These are phyloP conservation scores for Chlamydomonas reinhardtii DNA, from an alignment of 163 green algal species.

Conservation along the genomic window DNA sequence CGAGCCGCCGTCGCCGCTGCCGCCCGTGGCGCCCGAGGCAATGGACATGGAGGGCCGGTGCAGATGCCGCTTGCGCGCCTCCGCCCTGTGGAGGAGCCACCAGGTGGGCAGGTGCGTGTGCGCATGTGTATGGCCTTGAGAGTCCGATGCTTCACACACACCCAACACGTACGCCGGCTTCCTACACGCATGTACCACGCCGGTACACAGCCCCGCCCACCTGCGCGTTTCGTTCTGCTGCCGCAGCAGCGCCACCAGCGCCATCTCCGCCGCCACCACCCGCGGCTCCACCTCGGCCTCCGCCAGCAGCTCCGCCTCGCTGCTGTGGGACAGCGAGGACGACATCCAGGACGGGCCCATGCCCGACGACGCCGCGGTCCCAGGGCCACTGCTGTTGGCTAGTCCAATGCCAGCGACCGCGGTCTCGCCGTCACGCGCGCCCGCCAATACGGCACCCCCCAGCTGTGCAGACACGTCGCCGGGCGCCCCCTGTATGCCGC, in stretches of 20 bases:
- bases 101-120: not conserved
- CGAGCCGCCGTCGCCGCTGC: not conserved
- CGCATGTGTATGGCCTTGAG: not conserved
- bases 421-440: too few relatives aligned
- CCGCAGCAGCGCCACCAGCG: constrained; percentile 34
- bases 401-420: too few relatives aligned
- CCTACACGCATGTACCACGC: too few relatives aligned
- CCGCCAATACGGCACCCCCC: too few relatives aligned
- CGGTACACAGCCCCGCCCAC: not conserved
- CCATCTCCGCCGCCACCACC: constrained; percentile 12
- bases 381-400: too few relatives aligned
- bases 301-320: not conserved
- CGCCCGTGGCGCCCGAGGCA: not conserved
- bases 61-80: not conserved
- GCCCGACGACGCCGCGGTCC: too few relatives aligned
- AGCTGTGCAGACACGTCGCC: too few relatives aligned
- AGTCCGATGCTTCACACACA: too few relatives aligned
- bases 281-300: constrained; percentile 9
- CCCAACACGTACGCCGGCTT: too few relatives aligned
- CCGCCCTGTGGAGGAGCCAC: not conserved
- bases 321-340: too few relatives aligned
- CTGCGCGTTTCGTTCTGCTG: constrained; percentile 38
- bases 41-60: constrained; percentile 5
- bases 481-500: too few relatives aligned
- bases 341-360: not conserved